A percentile compares a stretch with the other conserved stretches of the same genome.
Evolutionary conservation across 2,329 filamentous ascomycete genomes (phyloP).

Genomic region (Fusarium nanum): DNA sequence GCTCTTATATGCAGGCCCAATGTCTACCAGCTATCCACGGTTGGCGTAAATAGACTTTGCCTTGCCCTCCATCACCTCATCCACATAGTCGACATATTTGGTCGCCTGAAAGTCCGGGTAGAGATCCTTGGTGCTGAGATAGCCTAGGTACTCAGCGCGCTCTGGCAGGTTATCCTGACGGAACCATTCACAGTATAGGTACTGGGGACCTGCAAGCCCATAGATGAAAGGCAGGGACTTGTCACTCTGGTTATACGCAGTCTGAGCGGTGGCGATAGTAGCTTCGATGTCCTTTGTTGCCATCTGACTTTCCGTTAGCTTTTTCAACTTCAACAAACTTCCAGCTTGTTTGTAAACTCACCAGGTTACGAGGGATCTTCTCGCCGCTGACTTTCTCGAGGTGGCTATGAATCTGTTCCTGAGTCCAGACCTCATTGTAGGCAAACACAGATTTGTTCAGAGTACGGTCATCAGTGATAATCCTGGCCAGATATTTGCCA

Average conservation of each 20-base stretch:
- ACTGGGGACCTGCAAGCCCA: constrained; percentile 18
- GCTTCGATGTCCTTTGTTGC: constrained; percentile 14
- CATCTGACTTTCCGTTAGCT: constrained; percentile 13
- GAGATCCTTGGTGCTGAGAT: constrained; percentile 29
- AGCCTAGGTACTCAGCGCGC: constrained; percentile 24
- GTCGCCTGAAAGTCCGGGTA: constrained; percentile 28
- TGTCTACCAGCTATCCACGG: neutral
- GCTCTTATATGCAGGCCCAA: neutral
- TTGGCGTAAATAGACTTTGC: constrained; percentile 17
- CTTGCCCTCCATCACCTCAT: constrained; percentile 24
- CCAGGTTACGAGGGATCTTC: constrained; percentile 49
- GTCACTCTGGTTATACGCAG: constrained; percentile 4
- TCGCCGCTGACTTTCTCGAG: constrained; percentile 63
- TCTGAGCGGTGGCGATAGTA: constrained; percentile 5
- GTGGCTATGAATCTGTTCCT: constrained; percentile 59
- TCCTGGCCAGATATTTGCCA: constrained; percentile 62
- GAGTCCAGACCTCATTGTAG: constrained; percentile 59
- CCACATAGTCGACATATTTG: constrained; percentile 28
- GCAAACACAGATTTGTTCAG: constrained; percentile 64
- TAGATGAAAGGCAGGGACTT: constrained; percentile 6
- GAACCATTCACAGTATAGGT: constrained; percentile 32
- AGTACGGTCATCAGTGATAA: constrained; percentile 64
- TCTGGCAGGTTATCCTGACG: constrained; percentile 35
- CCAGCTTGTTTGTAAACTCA: neutral
- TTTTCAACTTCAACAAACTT: accelerated